Base-by-base conservation (phyloP, 805 yeast species). In the Kodamaea neixiangensis region DNA sequence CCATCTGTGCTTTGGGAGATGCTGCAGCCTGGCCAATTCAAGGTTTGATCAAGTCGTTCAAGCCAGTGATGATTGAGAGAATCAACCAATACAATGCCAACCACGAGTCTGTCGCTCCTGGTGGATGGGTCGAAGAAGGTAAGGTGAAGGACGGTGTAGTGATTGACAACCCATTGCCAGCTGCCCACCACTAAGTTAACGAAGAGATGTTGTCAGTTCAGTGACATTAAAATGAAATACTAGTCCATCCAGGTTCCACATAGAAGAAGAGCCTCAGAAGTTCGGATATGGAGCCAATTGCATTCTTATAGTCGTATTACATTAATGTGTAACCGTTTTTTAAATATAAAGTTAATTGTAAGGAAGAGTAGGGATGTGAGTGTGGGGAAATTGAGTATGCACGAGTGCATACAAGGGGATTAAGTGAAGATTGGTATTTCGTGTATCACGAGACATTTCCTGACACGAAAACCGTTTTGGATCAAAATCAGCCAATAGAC, bases 21-120 rank as follows among this genome's bases (percentile, higher is more conserved):
- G 96, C 96, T 31, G 90, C 96, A 52, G 91, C 94, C 25, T 89
- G 96, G 96, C 96, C 96, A 42, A 80, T 89, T 55, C 96, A 89
- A 73, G 96, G 96, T 52, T 80, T 89, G 58, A 87, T 89, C 61
- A 85, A 86, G 69, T 85, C 87, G 57, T 89, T 89, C 80, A 81
- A 89, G 68, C 96, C 96, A 13, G 82, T 83, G 57, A 83, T 89
- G 80, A 84, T 83, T 61, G 89, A 85, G 54, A 82, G 92, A 73
- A 85, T 89, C 64, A 76, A 80, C 56, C 71, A 86, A 62, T 89
- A 76, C 75, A 75, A 81, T 57, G 66, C 74, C 54, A 69, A 76
- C 46, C 79, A 81, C 54, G 67, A 75, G 54, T 57, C 71, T 18
- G 80, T 86, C 44, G 62, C 75, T 20, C 76, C 78, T 54, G 96